These are phyloP conservation scores for Pythium plurisporium DNA, from an alignment of 352 stramenopile species.

Conservation along the genomic window DNA sequence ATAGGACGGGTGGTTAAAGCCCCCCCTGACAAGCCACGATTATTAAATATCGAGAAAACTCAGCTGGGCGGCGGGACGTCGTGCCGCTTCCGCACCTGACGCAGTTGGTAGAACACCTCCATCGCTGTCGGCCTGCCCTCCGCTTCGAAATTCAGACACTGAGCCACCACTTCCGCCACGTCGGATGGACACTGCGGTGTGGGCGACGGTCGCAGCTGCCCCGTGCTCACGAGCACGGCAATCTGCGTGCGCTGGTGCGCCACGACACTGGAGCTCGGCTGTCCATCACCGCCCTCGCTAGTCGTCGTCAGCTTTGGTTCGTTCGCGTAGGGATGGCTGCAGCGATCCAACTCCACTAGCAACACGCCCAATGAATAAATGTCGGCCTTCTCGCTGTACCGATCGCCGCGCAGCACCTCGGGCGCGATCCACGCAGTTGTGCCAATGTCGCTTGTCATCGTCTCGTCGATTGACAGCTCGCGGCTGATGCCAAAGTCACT, in stretches of 20 bases:
- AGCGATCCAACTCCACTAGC: constrained; percentile 13
- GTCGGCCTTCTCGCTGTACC: constrained; percentile 29
- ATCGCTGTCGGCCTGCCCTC: background rate
- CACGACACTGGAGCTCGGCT: no score
- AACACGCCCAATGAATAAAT: constrained; percentile 32
- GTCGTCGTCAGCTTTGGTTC: constrained; percentile 21
- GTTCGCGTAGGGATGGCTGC: constrained; percentile 19
- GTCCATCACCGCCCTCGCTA: no score
- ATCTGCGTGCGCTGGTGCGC: constrained; percentile 16
- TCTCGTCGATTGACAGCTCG: constrained; percentile 7
- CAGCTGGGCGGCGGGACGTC: no score
- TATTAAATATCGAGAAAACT: no score
- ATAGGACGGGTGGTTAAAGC: no score
- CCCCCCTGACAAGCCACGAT: no score
- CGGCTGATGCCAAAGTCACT: constrained; percentile 26
- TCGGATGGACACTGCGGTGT: background rate
- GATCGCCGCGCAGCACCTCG: constrained; percentile 25
- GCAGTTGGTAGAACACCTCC: background rate
- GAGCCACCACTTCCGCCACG: background rate
- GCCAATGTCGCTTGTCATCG: constrained; percentile 27
- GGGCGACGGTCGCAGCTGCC: constrained; percentile 13
- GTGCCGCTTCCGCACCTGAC: background rate
- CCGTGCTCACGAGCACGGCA: constrained; percentile 19
- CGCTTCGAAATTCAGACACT: background rate
- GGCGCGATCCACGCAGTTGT: constrained; percentile 27